Evolutionary conservation across 352 stramenopile species (phyloP), one percentile per base, ranked within the genome.

Genomic region (Pythium pyrilobum): DNA sequence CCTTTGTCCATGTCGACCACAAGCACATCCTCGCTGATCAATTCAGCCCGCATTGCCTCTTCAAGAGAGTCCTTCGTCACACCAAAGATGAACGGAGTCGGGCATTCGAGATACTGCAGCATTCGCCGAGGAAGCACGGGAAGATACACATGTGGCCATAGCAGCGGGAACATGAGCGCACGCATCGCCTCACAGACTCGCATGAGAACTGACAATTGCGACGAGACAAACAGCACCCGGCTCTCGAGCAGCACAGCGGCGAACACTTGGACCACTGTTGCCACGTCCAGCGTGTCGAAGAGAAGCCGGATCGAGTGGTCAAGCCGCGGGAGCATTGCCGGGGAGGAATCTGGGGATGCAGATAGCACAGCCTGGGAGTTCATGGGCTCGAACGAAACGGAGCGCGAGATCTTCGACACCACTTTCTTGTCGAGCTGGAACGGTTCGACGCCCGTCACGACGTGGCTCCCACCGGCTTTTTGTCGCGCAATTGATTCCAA

Each of bases 71-170:
- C 69, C 42, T 81, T 83, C 37, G 88, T 73, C 11, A 87, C 74
- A 33, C 84, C 84, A 52, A 95, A 89, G 47, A 95, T 86, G 56
- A 91, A 95, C 16, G 84, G 84, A 2, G 84, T 95, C 3, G 84
- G 84, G 44, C 84, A 95, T 46, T 95, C 80, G 16, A 95, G 69
- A 47, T 89, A 92, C 65, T 89, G 78, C 16, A 92, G 64, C 77
- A 95, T 87, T 45, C 74, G 67, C 8, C 68, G 73, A 3, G 85
- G 85, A 24, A 96, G 67, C 34, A 96, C 71, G 0, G 82, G 85
- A 7, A 90, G 59, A 58, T 95, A 96, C 37, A 94, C 81, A 48
- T 96, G 87, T 23, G 85, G 83, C 87, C 87, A 96, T 16, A 81
- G 65, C 16, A 96, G 55, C 5, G 87, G 87, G 31, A 87, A 87